Evolutionary conservation across 164 flowering plant species (phyloP).

Genomic region (Berberis vulgaris): DNA sequence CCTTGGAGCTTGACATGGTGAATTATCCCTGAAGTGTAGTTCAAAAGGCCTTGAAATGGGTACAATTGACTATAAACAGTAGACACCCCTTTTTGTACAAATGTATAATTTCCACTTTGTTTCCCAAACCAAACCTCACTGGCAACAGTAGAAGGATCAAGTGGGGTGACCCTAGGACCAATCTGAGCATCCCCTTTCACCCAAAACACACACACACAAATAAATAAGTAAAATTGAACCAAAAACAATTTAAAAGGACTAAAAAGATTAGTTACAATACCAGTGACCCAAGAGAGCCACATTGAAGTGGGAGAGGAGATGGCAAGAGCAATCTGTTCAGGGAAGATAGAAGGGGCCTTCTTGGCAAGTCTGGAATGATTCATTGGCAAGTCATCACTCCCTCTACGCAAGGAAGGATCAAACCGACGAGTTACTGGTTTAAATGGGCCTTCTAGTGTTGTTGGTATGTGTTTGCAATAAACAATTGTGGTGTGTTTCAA

Average conservation of each 20-base stretch:
- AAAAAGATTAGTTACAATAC: conserved; percentile 20
- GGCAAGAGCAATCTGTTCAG: conserved; percentile 81
- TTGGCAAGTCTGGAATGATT: conserved; percentile 53
- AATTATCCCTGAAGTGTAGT: conserved; percentile 87
- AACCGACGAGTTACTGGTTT: conserved; percentile 55
- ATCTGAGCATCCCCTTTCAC: conserved; percentile 55
- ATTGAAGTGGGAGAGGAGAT: conserved; percentile 67
- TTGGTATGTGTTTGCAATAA: conserved; percentile 33
- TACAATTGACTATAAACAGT: conserved; percentile 70
- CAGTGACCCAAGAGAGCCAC: conserved; percentile 96
- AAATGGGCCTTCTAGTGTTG: conserved; percentile 86
- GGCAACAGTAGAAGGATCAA: conserved; percentile 63
- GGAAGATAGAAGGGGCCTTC: conserved; percentile 51
- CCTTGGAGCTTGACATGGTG: conserved; percentile 84
- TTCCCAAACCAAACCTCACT: conserved; percentile 90
- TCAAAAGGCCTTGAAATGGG: conserved; percentile 69
- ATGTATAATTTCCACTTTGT: conserved; percentile 42
- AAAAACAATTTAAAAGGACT: background rate
- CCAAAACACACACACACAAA: background rate
- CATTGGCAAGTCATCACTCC: conserved; percentile 80
- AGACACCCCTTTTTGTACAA: conserved; percentile 37
- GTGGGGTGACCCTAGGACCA: conserved; percentile 55
- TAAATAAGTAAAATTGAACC: background rate
- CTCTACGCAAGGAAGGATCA: conserved; percentile 57
- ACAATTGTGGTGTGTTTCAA: background rate